Conservation (phyloP, 2,329 filamentous ascomycete species). For the Arthrobotrys iridis region DNA sequence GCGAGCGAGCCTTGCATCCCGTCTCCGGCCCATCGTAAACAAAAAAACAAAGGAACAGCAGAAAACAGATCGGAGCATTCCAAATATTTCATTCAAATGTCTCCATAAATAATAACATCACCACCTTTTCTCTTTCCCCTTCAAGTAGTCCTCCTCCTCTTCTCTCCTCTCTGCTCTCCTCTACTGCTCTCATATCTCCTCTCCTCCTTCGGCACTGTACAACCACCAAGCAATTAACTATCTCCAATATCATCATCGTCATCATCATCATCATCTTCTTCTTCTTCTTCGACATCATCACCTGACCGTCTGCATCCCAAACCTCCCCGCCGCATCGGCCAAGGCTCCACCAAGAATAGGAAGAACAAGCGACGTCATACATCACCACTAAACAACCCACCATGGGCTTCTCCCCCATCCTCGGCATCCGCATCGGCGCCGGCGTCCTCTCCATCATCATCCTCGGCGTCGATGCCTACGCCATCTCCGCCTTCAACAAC, state of each 20-base stretch:
- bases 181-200: background rate
- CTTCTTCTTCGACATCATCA: background rate
- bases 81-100: background rate
- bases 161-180: background rate
- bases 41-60: background rate
- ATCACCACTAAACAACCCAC: background rate
- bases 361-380: slow-evolving; percentile 10
- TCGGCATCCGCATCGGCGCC: slow-evolving; percentile 45
- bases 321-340: background rate
- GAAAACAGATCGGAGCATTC: too few relatives aligned
- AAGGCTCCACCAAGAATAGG: background rate
- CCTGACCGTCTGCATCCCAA: background rate
- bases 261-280: background rate
- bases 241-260: background rate
- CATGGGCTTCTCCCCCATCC: slow-evolving; percentile 48
- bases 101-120: too few relatives aligned
- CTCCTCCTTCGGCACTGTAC: too few relatives aligned
- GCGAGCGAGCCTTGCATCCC: background rate
- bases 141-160: background rate
- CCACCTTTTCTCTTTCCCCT: background rate
- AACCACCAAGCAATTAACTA: too few relatives aligned
- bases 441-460: slow-evolving; percentile 44
- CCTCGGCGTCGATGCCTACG: slow-evolving; percentile 47
- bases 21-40: background rate
- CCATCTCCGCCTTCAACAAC: slow-evolving; percentile 47